A percentile compares a stretch with the other conserved stretches of the same genome.
Evolutionary conservation across 2,329 filamentous ascomycete species (phyloP).

Genomic region (Cercospora sojina): DNA sequence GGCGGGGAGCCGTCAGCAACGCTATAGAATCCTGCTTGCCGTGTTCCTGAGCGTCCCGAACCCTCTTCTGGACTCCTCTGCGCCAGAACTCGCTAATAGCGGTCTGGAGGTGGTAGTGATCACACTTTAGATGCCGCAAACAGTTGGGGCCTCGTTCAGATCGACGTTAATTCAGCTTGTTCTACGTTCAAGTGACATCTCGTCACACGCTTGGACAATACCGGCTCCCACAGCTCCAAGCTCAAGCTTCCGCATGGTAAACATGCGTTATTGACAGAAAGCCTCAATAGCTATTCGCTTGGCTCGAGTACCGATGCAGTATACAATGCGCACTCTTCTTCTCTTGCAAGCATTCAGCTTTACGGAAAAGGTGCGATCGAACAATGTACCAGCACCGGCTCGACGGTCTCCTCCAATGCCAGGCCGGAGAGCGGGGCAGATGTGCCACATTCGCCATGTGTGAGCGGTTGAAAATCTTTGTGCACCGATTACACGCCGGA

Average conservation of each 20-base stretch:
- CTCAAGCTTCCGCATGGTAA: neutral
- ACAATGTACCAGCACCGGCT: neutral
- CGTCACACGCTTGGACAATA: neutral
- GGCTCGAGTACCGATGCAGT: neutral
- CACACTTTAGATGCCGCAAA: neutral
- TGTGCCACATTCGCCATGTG: neutral
- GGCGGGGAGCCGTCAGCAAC: neutral
- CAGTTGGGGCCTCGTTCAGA: neutral
- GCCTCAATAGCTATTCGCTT: neutral
- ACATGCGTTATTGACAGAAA: neutral
- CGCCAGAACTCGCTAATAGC: neutral
- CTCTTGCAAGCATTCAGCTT: neutral
- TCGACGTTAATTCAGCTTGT: neutral
- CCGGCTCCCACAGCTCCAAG: neutral
- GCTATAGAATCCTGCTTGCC: constrained; percentile 4
- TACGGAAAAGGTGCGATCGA: neutral
- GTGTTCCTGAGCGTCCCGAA: constrained; percentile 7
- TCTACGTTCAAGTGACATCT: neutral
- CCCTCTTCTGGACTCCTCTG: neutral
- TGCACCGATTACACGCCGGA: neutral
- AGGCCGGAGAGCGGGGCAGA: too few relatives aligned
- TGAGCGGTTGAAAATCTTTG: neutral
- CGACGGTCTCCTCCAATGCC: neutral
- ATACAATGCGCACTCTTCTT: neutral
- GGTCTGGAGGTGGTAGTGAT: neutral